Conservation (phyloP, 83 land plant genomes). For the Diphasiastrum complanatum region DNA sequence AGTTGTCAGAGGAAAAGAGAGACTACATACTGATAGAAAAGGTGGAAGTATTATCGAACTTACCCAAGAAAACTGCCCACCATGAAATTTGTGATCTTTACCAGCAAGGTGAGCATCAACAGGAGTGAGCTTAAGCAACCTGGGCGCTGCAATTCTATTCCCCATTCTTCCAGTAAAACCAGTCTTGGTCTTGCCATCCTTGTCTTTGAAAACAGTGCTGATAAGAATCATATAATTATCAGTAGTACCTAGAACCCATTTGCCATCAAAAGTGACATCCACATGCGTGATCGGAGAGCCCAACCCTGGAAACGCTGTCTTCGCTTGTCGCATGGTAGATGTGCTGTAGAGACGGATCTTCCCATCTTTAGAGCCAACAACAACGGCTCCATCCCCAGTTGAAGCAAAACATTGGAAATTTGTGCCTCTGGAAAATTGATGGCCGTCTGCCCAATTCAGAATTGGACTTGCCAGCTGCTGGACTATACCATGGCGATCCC, state of each 20-base stretch:
- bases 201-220: constrained; percentile 80
- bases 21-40: too few species aligned
- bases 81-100: constrained; percentile 65
- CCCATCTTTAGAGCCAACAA: constrained; percentile 94
- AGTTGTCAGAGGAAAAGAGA: too few species aligned
- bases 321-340: constrained; percentile 90
- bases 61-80: constrained; percentile 98
- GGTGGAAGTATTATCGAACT: constrained; percentile 7
- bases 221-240: constrained; percentile 90
- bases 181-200: constrained; percentile 88
- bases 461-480: constrained; percentile 48
- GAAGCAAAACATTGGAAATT: constrained; percentile 96
- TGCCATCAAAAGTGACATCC: constrained; percentile 97
- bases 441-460: constrained; percentile 91
- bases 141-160: constrained; percentile 84
- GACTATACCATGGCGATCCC: constrained; percentile 26
- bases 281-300: constrained; percentile 95
- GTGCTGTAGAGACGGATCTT: constrained; percentile 83
- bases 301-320: constrained; percentile 96
- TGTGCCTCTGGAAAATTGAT: constrained; percentile 93
- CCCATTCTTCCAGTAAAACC: constrained; percentile 97
- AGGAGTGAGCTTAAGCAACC: constrained; percentile 89
- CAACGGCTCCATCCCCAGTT: constrained; percentile 94
- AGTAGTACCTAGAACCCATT: constrained; percentile 93
- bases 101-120: constrained; percentile 92